A percentile compares a stretch with the other conserved stretches of the same genome.
Conservation (phyloP, 169 alveolate species). For the Fabrea salina region DNA sequence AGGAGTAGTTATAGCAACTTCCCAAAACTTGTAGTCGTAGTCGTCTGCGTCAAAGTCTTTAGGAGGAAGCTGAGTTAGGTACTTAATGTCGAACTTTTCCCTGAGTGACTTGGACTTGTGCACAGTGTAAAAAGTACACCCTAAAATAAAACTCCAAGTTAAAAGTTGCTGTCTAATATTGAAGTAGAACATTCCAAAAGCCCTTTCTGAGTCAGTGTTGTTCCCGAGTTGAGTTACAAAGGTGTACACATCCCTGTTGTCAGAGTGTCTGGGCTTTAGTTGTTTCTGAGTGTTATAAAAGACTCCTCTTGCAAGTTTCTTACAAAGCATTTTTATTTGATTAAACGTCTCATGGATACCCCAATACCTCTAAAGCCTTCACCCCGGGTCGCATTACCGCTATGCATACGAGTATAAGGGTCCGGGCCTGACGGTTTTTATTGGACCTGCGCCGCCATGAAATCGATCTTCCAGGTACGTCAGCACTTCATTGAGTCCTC, state of each 20-base stretch:
- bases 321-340: background rate
- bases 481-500: too few relatives aligned
- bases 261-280: background rate
- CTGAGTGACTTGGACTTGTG: background rate
- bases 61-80: background rate
- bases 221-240: background rate
- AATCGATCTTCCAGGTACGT: too few relatives aligned
- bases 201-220: background rate
- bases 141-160: background rate
- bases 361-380: too few relatives aligned
- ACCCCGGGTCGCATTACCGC: too few relatives aligned
- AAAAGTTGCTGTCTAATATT: background rate
- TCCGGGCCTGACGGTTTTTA: too few relatives aligned
- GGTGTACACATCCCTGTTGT: background rate
- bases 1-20: background rate
- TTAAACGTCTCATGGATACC: too few relatives aligned
- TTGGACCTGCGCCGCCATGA: too few relatives aligned
- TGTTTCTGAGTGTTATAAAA: background rate
- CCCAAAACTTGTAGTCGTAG: conserved; percentile 32
- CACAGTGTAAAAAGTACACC: background rate
- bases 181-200: background rate
- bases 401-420: too few relatives aligned
- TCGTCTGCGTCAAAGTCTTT: conserved; percentile 12
- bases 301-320: background rate
- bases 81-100: conserved; percentile 26